Evolutionary conservation across 1,139 yeast species (phyloP).

Genomic region (Hemisphaericaspora lyxosophila): DNA sequence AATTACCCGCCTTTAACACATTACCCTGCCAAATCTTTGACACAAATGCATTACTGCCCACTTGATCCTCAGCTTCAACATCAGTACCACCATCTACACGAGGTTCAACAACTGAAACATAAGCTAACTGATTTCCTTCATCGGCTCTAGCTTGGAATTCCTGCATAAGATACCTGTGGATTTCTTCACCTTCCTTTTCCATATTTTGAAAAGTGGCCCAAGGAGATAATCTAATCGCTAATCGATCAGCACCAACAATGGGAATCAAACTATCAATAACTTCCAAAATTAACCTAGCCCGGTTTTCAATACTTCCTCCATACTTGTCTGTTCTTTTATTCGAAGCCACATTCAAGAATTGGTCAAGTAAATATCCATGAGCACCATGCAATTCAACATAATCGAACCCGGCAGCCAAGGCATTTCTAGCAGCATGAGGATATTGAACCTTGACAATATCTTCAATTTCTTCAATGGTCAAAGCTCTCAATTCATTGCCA

Average conservation of each 20-base stretch:
- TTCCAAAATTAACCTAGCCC: slow-evolving; percentile 55
- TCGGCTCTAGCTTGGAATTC: slow-evolving; percentile 37
- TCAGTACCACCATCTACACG: slow-evolving; percentile 13
- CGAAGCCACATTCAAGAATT: slow-evolving; percentile 43
- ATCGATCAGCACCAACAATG: slow-evolving; percentile 50
- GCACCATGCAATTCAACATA: slow-evolving; percentile 66
- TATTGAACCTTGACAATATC: slow-evolving; percentile 29
- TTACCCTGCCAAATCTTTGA: slow-evolving; percentile 24
- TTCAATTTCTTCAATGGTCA: slow-evolving; percentile 44
- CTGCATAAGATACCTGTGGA: slow-evolving; percentile 32
- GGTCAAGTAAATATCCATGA: slow-evolving; percentile 65
- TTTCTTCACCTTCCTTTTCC: slow-evolving; percentile 30
- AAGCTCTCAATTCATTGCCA: slow-evolving; percentile 31
- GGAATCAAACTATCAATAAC: slow-evolving; percentile 49
- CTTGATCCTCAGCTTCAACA: slow-evolving; percentile 4
- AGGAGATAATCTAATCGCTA: slow-evolving; percentile 62
- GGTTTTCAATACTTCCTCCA: slow-evolving; percentile 53
- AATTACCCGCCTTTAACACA: neutral
- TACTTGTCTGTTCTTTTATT: slow-evolving; percentile 25
- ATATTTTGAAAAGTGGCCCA: slow-evolving; percentile 42
- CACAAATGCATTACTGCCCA: slow-evolving; percentile 23
- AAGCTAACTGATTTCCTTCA: slow-evolving; percentile 41
- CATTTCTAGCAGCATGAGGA: slow-evolving; percentile 42
- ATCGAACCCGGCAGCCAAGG: slow-evolving; percentile 62
- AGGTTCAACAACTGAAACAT: slow-evolving; percentile 51